phyloP scores from a whole-genome alignment of 2,329 filamentous ascomycete species.

The Dothiorella sarmentorum region DNA sequence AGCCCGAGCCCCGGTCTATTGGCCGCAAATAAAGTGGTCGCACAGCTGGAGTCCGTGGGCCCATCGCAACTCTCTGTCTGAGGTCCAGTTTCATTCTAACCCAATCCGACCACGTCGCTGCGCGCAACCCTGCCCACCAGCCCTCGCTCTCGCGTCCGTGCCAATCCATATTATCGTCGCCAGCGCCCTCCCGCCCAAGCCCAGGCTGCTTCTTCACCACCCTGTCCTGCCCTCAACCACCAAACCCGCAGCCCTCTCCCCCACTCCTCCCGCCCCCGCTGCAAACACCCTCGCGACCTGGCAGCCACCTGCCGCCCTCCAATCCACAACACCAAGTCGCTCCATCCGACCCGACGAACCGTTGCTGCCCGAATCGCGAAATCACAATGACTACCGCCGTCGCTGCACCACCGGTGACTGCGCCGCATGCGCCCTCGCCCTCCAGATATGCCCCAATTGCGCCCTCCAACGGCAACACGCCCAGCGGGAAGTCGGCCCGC shows the following conservation, averaged over 20 bases:
- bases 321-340: slow-evolving; percentile 21
- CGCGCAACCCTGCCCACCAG: neutral
- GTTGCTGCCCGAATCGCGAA: slow-evolving; percentile 2
- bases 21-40: slow-evolving; percentile 14
- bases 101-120: slow-evolving; percentile 2
- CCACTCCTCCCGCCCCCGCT: slow-evolving; percentile 15
- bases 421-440: slow-evolving; percentile 36
- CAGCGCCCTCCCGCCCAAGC: slow-evolving; percentile 3
- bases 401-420: slow-evolving; percentile 41
- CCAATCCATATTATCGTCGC: slow-evolving; percentile 18
- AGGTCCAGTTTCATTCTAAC: slow-evolving; percentile 13
- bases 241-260: slow-evolving; percentile 15
- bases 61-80: slow-evolving; percentile 15
- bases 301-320: slow-evolving; percentile 19
- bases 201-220: slow-evolving; percentile 17
- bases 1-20: slow-evolving; percentile 15
- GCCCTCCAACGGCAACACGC: slow-evolving; percentile 39
- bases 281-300: neutral
- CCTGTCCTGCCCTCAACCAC: slow-evolving; percentile 14
- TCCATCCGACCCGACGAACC: neutral
- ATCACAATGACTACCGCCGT: slow-evolving; percentile 46
- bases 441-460: slow-evolving; percentile 41
- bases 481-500: slow-evolving; percentile 33
- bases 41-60: slow-evolving; percentile 16
- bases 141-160: slow-evolving; percentile 16